Conservation (phyloP, 2,329 filamentous ascomycete genomes). For the Bipolaris cookei region DNA sequence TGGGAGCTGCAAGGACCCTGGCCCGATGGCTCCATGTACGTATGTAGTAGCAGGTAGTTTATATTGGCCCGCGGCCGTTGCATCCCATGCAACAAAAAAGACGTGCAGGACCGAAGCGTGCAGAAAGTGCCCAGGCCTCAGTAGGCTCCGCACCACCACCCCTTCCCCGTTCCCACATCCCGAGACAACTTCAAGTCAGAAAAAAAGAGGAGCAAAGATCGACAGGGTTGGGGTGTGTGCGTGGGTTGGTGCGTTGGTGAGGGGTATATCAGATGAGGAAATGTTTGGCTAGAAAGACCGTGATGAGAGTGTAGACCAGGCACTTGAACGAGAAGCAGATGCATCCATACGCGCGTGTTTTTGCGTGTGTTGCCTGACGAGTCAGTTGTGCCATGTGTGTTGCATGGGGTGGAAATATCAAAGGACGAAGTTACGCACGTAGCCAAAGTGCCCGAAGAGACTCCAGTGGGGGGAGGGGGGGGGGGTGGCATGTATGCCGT, state of each 20-base stretch:
- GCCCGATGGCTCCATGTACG: too few species aligned
- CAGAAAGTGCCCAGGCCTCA: too few species aligned
- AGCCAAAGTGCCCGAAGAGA: neutral
- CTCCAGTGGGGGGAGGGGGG: too few species aligned
- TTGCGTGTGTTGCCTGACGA: neutral
- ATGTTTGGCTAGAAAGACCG: too few species aligned
- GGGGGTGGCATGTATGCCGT: too few species aligned
- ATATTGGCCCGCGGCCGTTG: neutral
- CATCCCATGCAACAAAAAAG: neutral
- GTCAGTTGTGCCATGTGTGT: neutral
- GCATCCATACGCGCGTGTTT: too few species aligned
- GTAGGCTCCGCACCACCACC: too few species aligned
- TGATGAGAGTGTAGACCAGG: too few species aligned
- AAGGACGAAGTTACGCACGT: neutral
- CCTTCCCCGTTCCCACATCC: too few species aligned
- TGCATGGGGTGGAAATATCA: neutral
- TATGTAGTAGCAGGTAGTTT: too few species aligned
- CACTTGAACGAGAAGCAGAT: too few species aligned
- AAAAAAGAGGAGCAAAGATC: conserved; percentile 4
- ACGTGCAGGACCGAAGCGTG: conserved; percentile 1
- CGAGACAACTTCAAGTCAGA: neutral
- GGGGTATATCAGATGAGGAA: too few species aligned
- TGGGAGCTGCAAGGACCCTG: neutral
- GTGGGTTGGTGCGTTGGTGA: neutral
- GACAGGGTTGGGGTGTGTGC: neutral